Conservation (phyloP, 1,284 basidiomycete species). For the Puccinia hordei region DNA sequence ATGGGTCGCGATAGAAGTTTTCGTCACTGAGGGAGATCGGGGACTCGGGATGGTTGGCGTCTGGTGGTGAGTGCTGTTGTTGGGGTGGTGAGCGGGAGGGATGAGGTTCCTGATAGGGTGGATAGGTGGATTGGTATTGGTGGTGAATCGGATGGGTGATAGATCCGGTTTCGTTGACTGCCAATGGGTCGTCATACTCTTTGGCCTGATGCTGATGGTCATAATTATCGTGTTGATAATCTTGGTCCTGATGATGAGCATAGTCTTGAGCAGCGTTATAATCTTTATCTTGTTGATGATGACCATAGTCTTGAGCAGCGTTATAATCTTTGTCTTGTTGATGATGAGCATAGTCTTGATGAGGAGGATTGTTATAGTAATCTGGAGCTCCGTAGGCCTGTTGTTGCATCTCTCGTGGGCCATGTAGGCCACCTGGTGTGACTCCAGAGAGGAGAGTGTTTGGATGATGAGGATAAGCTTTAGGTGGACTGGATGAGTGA, state of each 20-base stretch:
- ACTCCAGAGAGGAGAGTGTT: neutral
- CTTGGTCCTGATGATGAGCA: neutral
- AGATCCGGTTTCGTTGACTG: too few relatives aligned
- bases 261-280: neutral
- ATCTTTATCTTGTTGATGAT: neutral
- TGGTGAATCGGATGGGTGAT: neutral
- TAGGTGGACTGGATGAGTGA: neutral
- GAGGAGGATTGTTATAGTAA: neutral
- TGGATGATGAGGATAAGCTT: neutral
- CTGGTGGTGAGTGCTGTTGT: neutral
- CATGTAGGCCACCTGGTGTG: neutral
- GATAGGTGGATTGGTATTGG: neutral
- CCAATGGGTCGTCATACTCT: neutral
- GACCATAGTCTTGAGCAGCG: neutral
- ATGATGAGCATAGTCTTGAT: neutral
- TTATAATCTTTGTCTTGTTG: neutral
- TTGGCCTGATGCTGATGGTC: neutral
- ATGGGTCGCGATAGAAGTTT: constrained; percentile 1
- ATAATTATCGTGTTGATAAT: neutral
- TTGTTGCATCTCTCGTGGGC: constrained; percentile 9
- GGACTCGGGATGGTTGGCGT: neutral
- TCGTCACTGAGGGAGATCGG: constrained; percentile 17
- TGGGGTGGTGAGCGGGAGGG: neutral
- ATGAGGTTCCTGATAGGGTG: neutral
- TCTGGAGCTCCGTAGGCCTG: neutral